Evolutionary conservation across 1,139 yeast genomes (phyloP), one percentile per base, ranked within the genome.

Genomic region (Debaryomyces sp.): DNA sequence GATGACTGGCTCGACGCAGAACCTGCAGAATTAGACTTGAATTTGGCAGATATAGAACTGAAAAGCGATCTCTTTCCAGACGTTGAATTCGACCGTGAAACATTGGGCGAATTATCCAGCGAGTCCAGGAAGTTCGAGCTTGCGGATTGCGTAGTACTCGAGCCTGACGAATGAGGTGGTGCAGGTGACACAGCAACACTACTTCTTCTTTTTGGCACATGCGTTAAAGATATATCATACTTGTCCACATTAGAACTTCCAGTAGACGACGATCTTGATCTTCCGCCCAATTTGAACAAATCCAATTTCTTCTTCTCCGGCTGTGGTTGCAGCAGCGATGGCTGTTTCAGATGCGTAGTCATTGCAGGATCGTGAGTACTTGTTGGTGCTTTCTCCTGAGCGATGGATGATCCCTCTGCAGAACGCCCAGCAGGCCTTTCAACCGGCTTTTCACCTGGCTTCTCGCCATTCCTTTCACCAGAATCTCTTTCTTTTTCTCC

Each of bases 101-200:
- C 59, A 18, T 48, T 46, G 2, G 64, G 62, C 3, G 62, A 54
- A 3, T 21, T 35, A 9, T 45, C 48, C 24, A 18, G 44, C 23
- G 44, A 44, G 21, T n/a, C 17, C 41, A 30, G 38, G 3, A 73
- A 60, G 1, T 85, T 34, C 3, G 22, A 89, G 65, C 92, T 92
- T 18, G 98, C 96, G 10, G 98, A 98, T 6, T 87, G 79, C 17
- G 34, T 3, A 7, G 43, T 27, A 9, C 41, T 9, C 29, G 55
- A 45, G n/a, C 51, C 40, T 17, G 50, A 44, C 24, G 55, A 43
- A 9, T 57, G 48, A 7, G 62, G 23, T 2, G 30, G 12, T 4
- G 10, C 43, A 2, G 42, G 45, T 7, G 42, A 24, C 12, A 21
- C 21, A 6, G 44, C 24, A 17, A 18, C 43, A 34, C 32, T 51